Percentiles rank a stretch among this genome's conserved stretches.
These are phyloP conservation scores for Pythium monospermum DNA, from an alignment of 352 stramenopile genomes.

Conservation along the genomic window DNA sequence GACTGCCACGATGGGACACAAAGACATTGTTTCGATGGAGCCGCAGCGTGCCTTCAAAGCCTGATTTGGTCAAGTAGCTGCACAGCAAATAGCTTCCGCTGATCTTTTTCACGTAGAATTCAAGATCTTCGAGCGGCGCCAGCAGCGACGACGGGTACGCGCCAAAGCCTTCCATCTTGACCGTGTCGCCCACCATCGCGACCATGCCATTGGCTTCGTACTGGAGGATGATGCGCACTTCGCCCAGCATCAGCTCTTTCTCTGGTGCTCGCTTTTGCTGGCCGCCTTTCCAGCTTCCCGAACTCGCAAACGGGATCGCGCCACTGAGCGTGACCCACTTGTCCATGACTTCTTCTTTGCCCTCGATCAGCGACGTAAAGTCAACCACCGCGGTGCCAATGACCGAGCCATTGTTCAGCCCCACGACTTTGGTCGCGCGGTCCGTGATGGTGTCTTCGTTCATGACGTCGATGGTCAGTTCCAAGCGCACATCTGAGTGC, in stretches of 20 bases:
- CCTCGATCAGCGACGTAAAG: conserved; percentile 67
- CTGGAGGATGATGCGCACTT: conserved; percentile 72
- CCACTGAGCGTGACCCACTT: conserved; percentile 69
- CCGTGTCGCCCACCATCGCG: conserved; percentile 54
- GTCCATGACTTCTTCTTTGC: conserved; percentile 79
- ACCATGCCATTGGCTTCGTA: conserved; percentile 79
- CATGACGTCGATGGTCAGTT: conserved; percentile 77
- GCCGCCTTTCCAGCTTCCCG: conserved; percentile 16
- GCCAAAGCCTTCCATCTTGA: conserved; percentile 76
- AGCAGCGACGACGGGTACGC: conserved; percentile 64
- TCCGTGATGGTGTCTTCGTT: conserved; percentile 77
- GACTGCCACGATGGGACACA: conserved; percentile 61
- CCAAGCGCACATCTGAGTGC: conserved; percentile 67
- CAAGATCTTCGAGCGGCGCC: conserved; percentile 54
- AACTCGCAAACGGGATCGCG: conserved; percentile 23
- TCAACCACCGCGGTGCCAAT: conserved; percentile 67
- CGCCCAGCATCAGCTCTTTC: conserved; percentile 50
- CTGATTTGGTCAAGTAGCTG: conserved; percentile 56
- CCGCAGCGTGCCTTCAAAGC: conserved; percentile 53
- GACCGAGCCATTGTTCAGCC: conserved; percentile 68
- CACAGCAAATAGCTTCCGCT: conserved; percentile 74
- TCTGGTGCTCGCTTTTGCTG: conserved; percentile 36
- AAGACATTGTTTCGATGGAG: conserved; percentile 79
- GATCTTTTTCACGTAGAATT: conserved; percentile 78
- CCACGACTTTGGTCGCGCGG: conserved; percentile 69